Base-by-base conservation (phyloP, 257 asterid species). In the Penstemon eatonii region DNA sequence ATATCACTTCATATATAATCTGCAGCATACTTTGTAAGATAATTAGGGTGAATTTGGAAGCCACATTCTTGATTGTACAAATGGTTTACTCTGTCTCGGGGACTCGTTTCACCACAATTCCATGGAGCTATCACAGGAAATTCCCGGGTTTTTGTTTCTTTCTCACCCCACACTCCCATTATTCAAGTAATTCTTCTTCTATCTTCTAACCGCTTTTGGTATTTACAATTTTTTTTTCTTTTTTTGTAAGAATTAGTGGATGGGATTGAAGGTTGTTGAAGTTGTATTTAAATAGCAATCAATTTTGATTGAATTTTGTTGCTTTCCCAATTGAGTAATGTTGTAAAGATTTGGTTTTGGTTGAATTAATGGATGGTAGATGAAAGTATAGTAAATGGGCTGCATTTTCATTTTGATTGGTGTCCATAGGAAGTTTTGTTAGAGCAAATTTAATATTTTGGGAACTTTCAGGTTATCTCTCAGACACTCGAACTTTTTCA, bases 111-210 rank as follows among this genome's bases (percentile, higher is more conserved):
- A 60, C 70, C 18, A 50, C 75, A 57, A 56, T 64, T 42, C 72
- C 75, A n/a, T 73, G 80, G 69, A 62, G 60, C 76, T 68, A 76
- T 64, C 80, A 56, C 61, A 11, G 47, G 39, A 70, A 57, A n/a
- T 56, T 52, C 39, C 72, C 72, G 68, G 3, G 46, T 65, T 67
- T 65, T 72, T 51, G 65, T 62, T 63, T 52, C 54, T 67, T 56
- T 71, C 61, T 58, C 55, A 50, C 70, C 7, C 59, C 62, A 38
- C 70, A 50, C 3, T 58, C 36, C 54, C 68, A 52, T 53, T 62
- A 56, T 11, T 72, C 86, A 56, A 79, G 84, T 82, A 82, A 78
- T 19, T 56, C 33, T 25, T 25, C 33, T 54, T 45, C 63, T n/a
- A 2, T 25, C 33, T 54, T 45, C 63, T n/a, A 2, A 51, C 62